Conservation (phyloP, 805 yeast species). For the Wickerhamomyces pijperi region DNA sequence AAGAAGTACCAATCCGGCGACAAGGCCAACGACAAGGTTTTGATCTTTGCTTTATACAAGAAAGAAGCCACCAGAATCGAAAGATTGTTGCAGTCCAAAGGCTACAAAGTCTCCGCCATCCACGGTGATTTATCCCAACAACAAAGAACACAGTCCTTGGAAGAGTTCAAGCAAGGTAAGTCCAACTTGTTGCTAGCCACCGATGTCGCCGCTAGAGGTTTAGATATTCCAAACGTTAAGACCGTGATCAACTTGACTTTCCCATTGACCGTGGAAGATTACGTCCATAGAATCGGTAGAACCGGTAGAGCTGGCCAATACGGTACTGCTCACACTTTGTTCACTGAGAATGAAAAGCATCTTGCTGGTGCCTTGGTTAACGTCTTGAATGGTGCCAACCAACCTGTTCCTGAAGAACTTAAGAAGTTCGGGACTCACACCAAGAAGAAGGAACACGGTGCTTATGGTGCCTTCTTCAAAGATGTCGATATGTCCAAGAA, state of each 20-base stretch:
- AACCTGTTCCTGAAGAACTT: conserved; percentile 90
- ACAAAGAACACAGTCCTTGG: conserved; percentile 83
- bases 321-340: conserved; percentile 90
- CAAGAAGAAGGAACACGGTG: conserved; percentile 93
- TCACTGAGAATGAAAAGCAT: conserved; percentile 95
- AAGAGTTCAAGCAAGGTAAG: conserved; percentile 72
- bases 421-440: conserved; percentile 96
- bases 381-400: conserved; percentile 87
- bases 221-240: conserved; percentile 95
- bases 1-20: conserved; percentile 63
- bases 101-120: conserved; percentile 79
- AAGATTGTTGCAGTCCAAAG: conserved; percentile 56
- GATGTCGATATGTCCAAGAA: conserved; percentile 81
- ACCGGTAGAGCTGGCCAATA: conserved; percentile 96
- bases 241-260: conserved; percentile 90
- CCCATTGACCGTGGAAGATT: conserved; percentile 94
- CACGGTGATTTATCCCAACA: conserved; percentile 93
- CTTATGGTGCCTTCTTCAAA: conserved; percentile 96
- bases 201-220: conserved; percentile 96
- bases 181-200: conserved; percentile 80
- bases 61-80: conserved; percentile 94
- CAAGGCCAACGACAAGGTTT: conserved; percentile 63
- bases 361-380: conserved; percentile 89
- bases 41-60: conserved; percentile 90
- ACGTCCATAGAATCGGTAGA: conserved; percentile 95